Evolutionary conservation across 2,329 filamentous ascomycete species (phyloP).

Genomic region (Aciculosporium take): DNA sequence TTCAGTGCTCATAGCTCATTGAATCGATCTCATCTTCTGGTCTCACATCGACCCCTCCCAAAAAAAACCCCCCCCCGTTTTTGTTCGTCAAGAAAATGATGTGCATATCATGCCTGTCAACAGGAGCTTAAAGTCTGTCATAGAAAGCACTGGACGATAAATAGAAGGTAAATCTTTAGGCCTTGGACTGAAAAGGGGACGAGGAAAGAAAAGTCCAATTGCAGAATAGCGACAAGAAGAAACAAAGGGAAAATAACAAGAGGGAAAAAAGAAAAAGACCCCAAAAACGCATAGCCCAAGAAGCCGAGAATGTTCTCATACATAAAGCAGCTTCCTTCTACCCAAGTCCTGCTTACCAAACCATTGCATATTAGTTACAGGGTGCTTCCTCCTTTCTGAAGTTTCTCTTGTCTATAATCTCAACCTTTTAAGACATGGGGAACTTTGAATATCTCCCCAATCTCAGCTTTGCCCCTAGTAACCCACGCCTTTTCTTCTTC

Average conservation of each 20-base stretch:
- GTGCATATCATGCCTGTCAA: background rate
- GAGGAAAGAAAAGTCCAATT: conserved; percentile 5
- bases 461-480: conserved; percentile 8
- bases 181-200: conserved; percentile 3
- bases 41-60: background rate
- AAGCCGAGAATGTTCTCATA: conserved; percentile 19
- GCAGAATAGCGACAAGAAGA: background rate
- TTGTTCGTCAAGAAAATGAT: background rate
- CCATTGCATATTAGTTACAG: conserved; percentile 24
- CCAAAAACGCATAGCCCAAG: conserved; percentile 11
- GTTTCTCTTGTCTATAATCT: conserved; percentile 23
- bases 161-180: background rate
- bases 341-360: conserved; percentile 19
- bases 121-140: background rate
- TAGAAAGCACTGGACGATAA: background rate
- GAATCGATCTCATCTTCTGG: conserved; percentile 2
- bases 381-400: conserved; percentile 12
- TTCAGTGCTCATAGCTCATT: conserved; percentile 2
- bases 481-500: conserved; percentile 6
- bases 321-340: conserved; percentile 19
- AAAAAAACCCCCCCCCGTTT: background rate
- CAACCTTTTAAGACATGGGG: conserved; percentile 18
- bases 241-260: conserved; percentile 3
- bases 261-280: background rate
- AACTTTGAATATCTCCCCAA: conserved; percentile 9